A percentile compares a stretch with the other conserved stretches of the same genome.
These are phyloP conservation scores for Sporisorium exsertum DNA, from an alignment of 1,284 basidiomycete species.

Conservation along the genomic window DNA sequence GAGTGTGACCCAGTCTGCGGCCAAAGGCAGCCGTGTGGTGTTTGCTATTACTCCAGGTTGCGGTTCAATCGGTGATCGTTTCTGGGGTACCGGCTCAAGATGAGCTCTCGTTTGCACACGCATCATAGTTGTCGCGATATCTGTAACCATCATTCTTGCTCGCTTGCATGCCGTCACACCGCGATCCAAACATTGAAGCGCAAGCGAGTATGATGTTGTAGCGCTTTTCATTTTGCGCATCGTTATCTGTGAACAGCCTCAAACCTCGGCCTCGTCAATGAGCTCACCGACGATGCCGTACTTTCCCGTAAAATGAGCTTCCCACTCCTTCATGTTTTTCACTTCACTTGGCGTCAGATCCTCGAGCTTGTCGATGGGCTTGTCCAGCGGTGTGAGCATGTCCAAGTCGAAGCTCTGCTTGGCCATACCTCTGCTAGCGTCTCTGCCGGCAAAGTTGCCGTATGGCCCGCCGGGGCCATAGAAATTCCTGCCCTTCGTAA, in stretches of 20 bases:
- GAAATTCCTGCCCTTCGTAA: constrained; percentile 85
- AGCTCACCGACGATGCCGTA: constrained; percentile 66
- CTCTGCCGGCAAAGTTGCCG: constrained; percentile 93
- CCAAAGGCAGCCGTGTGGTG: constrained; percentile 48
- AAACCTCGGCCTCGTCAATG: constrained; percentile 56
- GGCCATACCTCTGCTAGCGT: constrained; percentile 94
- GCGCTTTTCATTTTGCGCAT: not conserved
- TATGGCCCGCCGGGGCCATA: constrained; percentile 96
- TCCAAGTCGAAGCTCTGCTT: constrained; percentile 93
- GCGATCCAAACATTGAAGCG: not conserved
- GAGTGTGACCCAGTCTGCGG: constrained; percentile 14
- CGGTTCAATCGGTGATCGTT: constrained; percentile 66
- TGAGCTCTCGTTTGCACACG: constrained; percentile 9
- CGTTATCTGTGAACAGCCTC: not conserved
- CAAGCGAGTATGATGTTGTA: not conserved
- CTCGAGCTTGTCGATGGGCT: constrained; percentile 83
- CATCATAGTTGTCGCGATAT: not conserved
- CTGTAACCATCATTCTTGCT: not conserved
- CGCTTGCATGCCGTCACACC: constrained; percentile 4
- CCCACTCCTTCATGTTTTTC: constrained; percentile 64
- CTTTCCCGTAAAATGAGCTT: constrained; percentile 62
- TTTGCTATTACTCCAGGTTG: constrained; percentile 66
- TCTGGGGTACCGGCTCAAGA: constrained; percentile 58
- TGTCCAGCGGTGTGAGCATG: constrained; percentile 87
- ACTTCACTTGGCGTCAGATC: constrained; percentile 84